Percentiles rank a stretch among this genome's conserved stretches.
These are phyloP conservation scores for Allium fistulosum DNA, from an alignment of 106 monocot genomes.

Conservation along the genomic window DNA sequence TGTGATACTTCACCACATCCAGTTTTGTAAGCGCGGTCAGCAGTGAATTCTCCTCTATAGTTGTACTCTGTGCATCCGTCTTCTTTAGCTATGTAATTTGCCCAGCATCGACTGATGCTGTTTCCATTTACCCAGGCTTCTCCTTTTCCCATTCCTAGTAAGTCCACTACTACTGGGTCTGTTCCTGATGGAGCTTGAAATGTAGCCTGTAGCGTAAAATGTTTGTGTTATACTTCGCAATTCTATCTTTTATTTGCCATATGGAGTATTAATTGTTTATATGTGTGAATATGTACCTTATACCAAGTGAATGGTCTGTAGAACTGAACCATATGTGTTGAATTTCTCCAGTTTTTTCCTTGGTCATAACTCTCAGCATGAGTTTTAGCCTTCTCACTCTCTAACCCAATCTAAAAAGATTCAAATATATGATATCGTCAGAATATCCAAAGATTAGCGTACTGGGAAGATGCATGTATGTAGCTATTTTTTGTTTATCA, in stretches of 20 bases:
- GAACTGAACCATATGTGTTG: slow-evolving; percentile 9
- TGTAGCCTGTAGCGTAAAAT: slow-evolving; percentile 23
- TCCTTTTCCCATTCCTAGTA: no score
- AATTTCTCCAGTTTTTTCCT: slow-evolving; percentile 12
- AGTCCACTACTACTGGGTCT: no score
- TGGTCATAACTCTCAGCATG: no score
- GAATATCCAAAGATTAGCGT: no score
- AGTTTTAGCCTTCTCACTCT: slow-evolving; percentile 12
- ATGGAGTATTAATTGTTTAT: neutral
- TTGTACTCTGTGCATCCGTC: no score
- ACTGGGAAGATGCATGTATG: no score
- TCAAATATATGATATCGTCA: neutral
- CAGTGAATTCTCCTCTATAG: no score
- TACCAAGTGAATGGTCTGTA: slow-evolving; percentile 77
- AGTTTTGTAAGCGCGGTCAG: no score
- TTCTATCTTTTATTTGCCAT: neutral
- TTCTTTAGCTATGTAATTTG: no score
- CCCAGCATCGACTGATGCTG: no score
- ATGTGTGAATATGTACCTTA: slow-evolving; percentile 26
- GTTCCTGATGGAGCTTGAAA: slow-evolving; percentile 41
- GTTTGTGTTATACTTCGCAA: neutral
- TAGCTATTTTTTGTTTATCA: neutral
- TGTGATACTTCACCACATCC: no score
- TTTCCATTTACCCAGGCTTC: no score
- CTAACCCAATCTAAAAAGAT: slow-evolving; percentile 22